Evolutionary conservation across 2,329 filamentous ascomycete genomes (phyloP), one percentile per base, ranked within the genome.

Genomic region (Stachybotrys chartarum): DNA sequence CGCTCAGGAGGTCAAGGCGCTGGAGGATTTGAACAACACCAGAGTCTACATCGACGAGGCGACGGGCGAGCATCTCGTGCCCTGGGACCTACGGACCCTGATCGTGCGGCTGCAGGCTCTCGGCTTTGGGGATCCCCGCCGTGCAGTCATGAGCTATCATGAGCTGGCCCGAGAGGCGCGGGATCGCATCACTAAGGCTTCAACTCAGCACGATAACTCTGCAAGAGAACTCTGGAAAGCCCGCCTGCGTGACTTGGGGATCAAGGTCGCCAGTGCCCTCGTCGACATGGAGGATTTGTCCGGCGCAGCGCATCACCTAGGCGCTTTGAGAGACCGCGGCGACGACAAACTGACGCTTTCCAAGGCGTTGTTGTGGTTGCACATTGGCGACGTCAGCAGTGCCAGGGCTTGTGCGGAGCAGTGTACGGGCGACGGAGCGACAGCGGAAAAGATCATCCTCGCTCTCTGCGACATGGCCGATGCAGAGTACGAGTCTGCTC

Each of bases 141-240:
- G 92, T 58, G 88, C 90, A 4, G 86, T 99, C 56, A 93, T 94
- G 79, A 89, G 88, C 49, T 90, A 96, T 68, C 96, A 96, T 67
- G 91, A 96, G 59, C 79, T 97, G 2, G 91, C 87, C 0, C 74
- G 88, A 8, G 91, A 96, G 69, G 90, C 90, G 2, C 79, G 91
- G 17, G 74, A 76, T 2, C 79, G 81, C 55, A 75, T 90, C 6
- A 71, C 75, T 17, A 76, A 73, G 35, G 78, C 82, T 0, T 66
- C 63, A 6, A 65, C 62, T 11, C 64, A 61, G 35, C 75, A 77
- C 45, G 78, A 81, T 10, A 76, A 80, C 52, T 77, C 83, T 1
- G 82, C 83, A 24, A 74, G 78, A 16, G 75, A 79, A 59, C 62
- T 87, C 6, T 97, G 93, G 93, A 84, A 82, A 60, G 72, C 73